Base-by-base conservation (phyloP, 2,329 filamentous ascomycete species). In the Pseudogymnoascus sp. region DNA sequence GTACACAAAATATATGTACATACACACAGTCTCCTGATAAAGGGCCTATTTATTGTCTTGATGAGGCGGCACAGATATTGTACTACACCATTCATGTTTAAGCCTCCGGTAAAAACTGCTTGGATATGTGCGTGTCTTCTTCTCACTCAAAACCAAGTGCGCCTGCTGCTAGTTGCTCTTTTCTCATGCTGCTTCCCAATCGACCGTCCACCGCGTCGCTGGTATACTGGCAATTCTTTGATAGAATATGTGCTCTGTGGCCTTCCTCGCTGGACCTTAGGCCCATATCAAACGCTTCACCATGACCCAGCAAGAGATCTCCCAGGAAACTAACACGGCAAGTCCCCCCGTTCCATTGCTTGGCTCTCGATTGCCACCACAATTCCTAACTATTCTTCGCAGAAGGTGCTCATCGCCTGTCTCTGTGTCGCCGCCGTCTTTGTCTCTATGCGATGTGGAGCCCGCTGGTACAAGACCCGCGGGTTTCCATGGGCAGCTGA, bases 371-470 rank as follows among this genome's bases (percentile, higher is more conserved):
- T 53, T 56, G 25, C n/a, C 25, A 9, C 9, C 28, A 21, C 28
- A 34, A 14, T 56, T 56, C 9, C 49, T 56, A 56, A 56, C 49
- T 31, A 18, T 56, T 21, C 11, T 1, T 56, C 21, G 5, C 38
- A 67, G 66, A 63, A 62, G 36, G 66, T 62, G 8, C 60, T 67
- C n/a, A 61, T 67, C 59, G 63, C 62, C 40, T 64, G 63, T 53
- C 60, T 67, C 4, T 49, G 21, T 28, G 25, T 66, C 12, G 21
- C 65, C 28, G 9, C 18, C 16, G 14, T 65, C 36, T 66, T 66
- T 36, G 62, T 66, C 11, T 7, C 62, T 14, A 38, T 63, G 11
- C 66, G 66, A 9, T 59, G 49, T 11, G 36, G 16, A 18, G 66
- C 66, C 4, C 63, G 66, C 36, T 65, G 34, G 31, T 61, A 46